These are phyloP conservation scores for Gonium pectorale DNA, from an alignment of 139 green algal species.

Conservation along the genomic window DNA sequence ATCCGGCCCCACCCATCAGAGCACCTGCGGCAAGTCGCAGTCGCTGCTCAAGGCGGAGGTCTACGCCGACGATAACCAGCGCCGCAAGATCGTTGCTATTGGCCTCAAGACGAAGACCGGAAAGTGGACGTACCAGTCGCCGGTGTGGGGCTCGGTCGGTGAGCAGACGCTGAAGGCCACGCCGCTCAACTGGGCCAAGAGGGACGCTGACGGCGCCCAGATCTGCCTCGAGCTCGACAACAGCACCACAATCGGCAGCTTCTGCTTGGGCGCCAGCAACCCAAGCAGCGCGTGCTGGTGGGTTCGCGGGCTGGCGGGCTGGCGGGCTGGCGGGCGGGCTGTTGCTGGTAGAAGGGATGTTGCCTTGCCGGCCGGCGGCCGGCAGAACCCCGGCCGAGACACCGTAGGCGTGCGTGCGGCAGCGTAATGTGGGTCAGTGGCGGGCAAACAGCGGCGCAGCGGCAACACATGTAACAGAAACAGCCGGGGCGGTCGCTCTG, in stretches of 20 bases:
- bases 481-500: too few species aligned
- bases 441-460: too few species aligned
- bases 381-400: too few species aligned
- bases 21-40: background rate
- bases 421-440: too few species aligned
- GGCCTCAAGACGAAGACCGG: background rate
- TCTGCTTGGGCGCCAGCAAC: background rate
- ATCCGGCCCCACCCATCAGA: background rate
- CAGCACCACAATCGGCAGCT: background rate
- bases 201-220: background rate
- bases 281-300: too few species aligned
- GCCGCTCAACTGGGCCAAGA: slow-evolving; percentile 10
- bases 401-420: too few species aligned
- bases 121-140: background rate
- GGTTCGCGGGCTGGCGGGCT: too few species aligned
- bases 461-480: too few species aligned
- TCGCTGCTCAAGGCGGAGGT: slow-evolving; percentile 13
- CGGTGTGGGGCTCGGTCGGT: background rate
- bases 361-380: too few species aligned
- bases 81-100: background rate
- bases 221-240: slow-evolving; percentile 1
- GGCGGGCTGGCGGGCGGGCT: too few species aligned
- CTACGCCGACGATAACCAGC: background rate
- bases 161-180: slow-evolving; percentile 30
- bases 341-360: too few species aligned